Base-by-base conservation (phyloP, 441 rosid genomes). In the Erysimum cheiri region DNA sequence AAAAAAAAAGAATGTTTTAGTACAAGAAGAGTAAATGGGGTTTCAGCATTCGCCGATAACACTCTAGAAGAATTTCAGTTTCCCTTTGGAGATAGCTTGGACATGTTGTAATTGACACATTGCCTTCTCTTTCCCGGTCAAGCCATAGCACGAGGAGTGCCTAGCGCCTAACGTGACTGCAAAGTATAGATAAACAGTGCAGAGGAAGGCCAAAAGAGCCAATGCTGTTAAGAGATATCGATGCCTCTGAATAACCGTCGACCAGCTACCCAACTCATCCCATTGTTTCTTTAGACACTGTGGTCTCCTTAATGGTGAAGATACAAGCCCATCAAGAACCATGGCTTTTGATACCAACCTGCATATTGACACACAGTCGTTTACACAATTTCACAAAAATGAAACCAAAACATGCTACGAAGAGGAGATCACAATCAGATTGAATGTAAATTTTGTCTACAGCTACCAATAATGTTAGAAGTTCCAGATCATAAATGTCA, bases 131-230 rank as follows among this genome's bases (percentile, higher is more conserved):
- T 77, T 83, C 29, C 95, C 94, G 0, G 78, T 61, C 80, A 95
- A 78, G 24, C 92, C 95, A 24, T 87, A 77, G 74, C 99, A 92
- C 1, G 89, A 77, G 3, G 76, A 77, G 1, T 83, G 65, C 3
- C 79, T 81, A 22, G 87, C 93, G 35, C 92, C 73, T 59, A 76
- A 53, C 39, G 99, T 95, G 65, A 95, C 74, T 0, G 99, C 97
- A 66, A 94, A 94, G 74, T 95, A 95, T 12, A 95, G 91, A 77
- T 95, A 92, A 67, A 95, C 43, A 6, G 98, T 86, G 75, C 98
- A 95, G 54, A 95, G 87, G 59, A 92, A 88, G 2, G 77, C 81
- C 82, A 95, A 80, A 41, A 95, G 94, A 74, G 57, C 78, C 69
- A 90, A 77, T 22, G 98, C 97, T 3, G 94, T 86, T 76, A 92